phyloP scores from a whole-genome alignment of 2,329 filamentous ascomycete genomes.

The Cladosporium sp. region DNA sequence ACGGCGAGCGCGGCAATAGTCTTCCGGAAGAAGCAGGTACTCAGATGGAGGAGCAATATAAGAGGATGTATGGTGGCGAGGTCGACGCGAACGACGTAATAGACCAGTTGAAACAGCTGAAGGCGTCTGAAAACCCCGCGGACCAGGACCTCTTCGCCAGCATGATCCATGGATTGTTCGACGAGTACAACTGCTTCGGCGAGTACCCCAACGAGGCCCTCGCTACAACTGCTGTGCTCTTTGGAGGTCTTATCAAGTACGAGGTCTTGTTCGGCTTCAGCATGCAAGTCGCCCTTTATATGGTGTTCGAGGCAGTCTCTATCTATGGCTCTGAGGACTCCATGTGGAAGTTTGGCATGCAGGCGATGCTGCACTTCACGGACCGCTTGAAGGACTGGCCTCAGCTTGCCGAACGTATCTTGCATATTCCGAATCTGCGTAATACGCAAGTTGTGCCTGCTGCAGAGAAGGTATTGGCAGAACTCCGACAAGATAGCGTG shows the following conservation, averaged over 20 bases:
- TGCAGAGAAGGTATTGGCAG: conserved; percentile 28
- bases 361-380: conserved; percentile 86
- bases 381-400: conserved; percentile 86
- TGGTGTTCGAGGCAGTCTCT: conserved; percentile 94
- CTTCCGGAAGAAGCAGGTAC: conserved; percentile 74
- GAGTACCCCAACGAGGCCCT: conserved; percentile 95
- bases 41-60: conserved; percentile 97
- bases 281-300: conserved; percentile 87
- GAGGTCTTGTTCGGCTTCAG: conserved; percentile 86
- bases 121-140: conserved; percentile 74
- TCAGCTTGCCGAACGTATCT: conserved; percentile 81
- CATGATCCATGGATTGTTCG: conserved; percentile 97
- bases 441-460: conserved; percentile 59
- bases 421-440: conserved; percentile 76
- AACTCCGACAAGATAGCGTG: conserved; percentile 25
- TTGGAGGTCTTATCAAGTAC: conserved; percentile 93
- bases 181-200: conserved; percentile 92
- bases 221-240: conserved; percentile 91
- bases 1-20: conserved; percentile 75
- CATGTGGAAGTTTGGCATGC: conserved; percentile 98
- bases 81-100: conserved; percentile 83
- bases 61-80: conserved; percentile 94
- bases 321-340: conserved; percentile 77
- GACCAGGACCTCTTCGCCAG: conserved; percentile 96
- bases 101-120: conserved; percentile 77